Evolutionary conservation across 768 basidiomycete genomes (phyloP), one percentile per base, ranked within the genome.

Genomic region (Dioszegia crocea): DNA sequence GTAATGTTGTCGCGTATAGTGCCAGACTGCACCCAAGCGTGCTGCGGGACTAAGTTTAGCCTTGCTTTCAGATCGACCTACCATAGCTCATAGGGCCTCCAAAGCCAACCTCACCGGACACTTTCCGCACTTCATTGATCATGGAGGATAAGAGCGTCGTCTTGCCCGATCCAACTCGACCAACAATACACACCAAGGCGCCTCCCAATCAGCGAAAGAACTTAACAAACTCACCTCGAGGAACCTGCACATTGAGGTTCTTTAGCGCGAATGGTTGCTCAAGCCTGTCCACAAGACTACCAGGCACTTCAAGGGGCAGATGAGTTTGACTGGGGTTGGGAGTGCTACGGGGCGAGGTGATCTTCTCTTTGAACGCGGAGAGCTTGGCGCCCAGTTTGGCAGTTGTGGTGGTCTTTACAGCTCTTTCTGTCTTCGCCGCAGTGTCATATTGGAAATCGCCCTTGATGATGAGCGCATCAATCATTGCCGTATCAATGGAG

Each of bases 241-340:
- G 80, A 39, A 85, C 56, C 71, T 44, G 68, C 31, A 86, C 60
- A 54, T 80, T 78, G 53, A 86, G 67, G 60, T 80, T 74, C 38
- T 75, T 78, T 46, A 86, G 68, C 53, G 80, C 76, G 61, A 85
- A 86, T 0, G 84, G 84, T 43, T 68, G 56, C 12, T 51, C 51
- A 16, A 53, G 12, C 41, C 5, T 21, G 19, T 55, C 40, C 2
- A 14, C 36, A 11, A 16, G 24, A 9, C 26, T 29, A 4, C n/a
- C 53, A 12, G 2, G 17, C 11, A 19, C 21, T 19, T 11, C n/a
- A 14, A 26, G 16, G 1, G 31, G 33, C 31, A 47, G 46, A 33
- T 47, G 23, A 24, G 4, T 48, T 5, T 21, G n/a, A 24, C 56
- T 57, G n/a, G 56, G n/a, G 10, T 27, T 47, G 23, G 44, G 44